Evolutionary conservation across 1,284 basidiomycete species (phyloP), one percentile per base, ranked within the genome.

Genomic region (Stygiomarasmius scandens): DNA sequence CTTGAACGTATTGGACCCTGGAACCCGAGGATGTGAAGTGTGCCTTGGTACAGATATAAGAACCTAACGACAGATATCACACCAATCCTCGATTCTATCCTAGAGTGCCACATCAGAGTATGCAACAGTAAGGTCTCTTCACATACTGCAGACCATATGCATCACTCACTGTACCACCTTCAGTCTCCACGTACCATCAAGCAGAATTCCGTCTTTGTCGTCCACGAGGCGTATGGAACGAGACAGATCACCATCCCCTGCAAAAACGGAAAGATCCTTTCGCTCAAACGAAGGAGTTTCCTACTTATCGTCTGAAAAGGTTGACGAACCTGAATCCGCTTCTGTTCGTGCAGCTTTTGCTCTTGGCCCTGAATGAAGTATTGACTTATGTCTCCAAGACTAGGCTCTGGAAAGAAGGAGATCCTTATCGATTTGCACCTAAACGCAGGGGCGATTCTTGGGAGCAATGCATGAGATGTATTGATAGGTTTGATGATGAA

Each of bases 401-500:
- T 10, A 49, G 55, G n/a, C 32, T 52, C 24, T 56, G 55, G 55
- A 49, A 56, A 52, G 55, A 56, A 52, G 55, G 55, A 4, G 55
- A 56, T 25, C 41, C 49, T 10, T 56, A 56, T 34, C 50, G 27
- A 34, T 56, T 52, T 36, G 27, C 55, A 19, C 55, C 55, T 29
- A 56, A 51, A 41, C 25, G 49, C 12, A 38, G 55, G 3, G 54
- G 58, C 19, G 58, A 60, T 36, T 51, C 54, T 14, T 60, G 58
- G 58, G 55, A 60, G 55, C 54, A 61, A 50, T 56, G 56, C 29
- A 53, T 58, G 57, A 61, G 53, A 29, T 50, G 49, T 22, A 53
- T 61, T n/a, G 57, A 58, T 34, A 49, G 50, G 22, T 55, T 52
- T 43, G 60, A 61, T 16, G 57, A 55, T 25, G 54, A 60, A 22